Base-by-base conservation (phyloP, 208 protist species). In the Spongospora subterranea region DNA sequence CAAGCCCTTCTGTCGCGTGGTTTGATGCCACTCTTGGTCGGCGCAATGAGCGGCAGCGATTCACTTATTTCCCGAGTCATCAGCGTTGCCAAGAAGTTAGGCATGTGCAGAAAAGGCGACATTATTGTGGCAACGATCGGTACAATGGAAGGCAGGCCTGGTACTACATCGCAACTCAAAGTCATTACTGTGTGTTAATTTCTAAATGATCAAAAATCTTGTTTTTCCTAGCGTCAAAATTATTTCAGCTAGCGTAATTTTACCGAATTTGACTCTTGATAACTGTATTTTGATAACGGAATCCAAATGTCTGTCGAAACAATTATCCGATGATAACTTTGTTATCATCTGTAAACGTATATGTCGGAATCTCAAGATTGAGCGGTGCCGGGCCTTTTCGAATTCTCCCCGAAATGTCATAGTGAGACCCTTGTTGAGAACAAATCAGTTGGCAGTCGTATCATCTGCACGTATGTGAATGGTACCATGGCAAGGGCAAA, bases 401-500 rank as follows among this genome's bases (percentile, higher is more conserved):
- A 93, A 99, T 99, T 93, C 98, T 96, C 88, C 98, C 98, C 1
- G 97, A 98, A 40, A 95, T 95, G 93, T 99, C 98, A 94, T 99
- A 99, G 90, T 93, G 92, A 20, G 90, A 92, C 6, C 71, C 71
- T 82, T 35, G 17, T n/a, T n/a, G n/a, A n/a, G 35, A 35, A 82
- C 71, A 82, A 82, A 35, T 82, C 71, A 82, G 71, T n/a, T 82
- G 71, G 13, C 6, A 82, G 17, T 20, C 40, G 6, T 6, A 35
- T 29, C 54, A 82, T 82, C 6, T 35, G 6, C 71, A 45, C 17
- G 35, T 6, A 43, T n/a, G 40, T 91, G 64, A 94, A 99, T 97
- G 91, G 96, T 98, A 93, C 98, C 98, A 95, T 99, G 98, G 96
- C 98, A 99, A 11, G 98, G 98, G 95, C 98, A 99, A 96, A 99